phyloP scores from a whole-genome alignment of 768 basidiomycete genomes.

The Suillus subaureus region DNA sequence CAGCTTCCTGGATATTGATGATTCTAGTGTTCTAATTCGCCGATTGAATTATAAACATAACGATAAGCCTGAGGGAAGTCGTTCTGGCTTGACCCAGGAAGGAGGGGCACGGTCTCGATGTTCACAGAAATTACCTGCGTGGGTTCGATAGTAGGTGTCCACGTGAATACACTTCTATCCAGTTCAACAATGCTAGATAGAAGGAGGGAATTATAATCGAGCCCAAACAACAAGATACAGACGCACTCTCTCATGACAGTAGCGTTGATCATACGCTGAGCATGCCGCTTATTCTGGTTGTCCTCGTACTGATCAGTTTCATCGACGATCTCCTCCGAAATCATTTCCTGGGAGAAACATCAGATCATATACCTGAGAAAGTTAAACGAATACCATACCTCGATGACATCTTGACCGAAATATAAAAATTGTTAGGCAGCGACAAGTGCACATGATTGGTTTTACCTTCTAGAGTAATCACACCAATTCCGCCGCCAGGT shows the following conservation, averaged over 20 bases:
- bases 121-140: constrained; percentile 20
- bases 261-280: constrained; percentile 70
- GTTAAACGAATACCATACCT: constrained; percentile 40
- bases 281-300: constrained; percentile 77
- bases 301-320: constrained; percentile 92
- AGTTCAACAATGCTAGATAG: constrained; percentile 56
- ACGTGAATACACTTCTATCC: constrained; percentile 37
- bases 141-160: constrained; percentile 9
- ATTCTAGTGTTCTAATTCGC: neutral
- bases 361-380: neutral
- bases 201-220: neutral
- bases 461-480: constrained; percentile 84
- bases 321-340: constrained; percentile 96
- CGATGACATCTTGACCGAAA: constrained; percentile 63
- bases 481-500: constrained; percentile 87
- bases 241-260: constrained; percentile 76
- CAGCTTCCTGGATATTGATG: neutral
- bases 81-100: neutral
- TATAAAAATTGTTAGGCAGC: constrained; percentile 5
- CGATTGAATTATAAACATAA: neutral
- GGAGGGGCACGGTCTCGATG: neutral
- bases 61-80: neutral
- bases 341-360: constrained; percentile 70
- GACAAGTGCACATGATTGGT: constrained; percentile 9
- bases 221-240: neutral